Evolutionary conservation across 805 yeast genomes (phyloP).

Genomic region (Schwanniomyces polymorphus): DNA sequence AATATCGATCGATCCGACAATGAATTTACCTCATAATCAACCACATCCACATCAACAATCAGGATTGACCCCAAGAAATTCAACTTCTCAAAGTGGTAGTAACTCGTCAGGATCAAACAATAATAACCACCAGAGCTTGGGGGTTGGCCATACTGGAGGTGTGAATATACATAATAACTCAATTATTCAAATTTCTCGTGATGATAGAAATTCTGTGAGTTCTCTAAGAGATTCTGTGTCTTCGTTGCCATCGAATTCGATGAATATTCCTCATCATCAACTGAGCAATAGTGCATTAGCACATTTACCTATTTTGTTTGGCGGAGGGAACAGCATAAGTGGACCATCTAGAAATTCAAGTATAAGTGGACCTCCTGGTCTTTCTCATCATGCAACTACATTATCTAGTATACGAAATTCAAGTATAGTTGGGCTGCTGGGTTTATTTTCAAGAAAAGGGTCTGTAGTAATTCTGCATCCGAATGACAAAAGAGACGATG

Average conservation of each 20-base stretch:
- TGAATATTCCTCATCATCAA: constrained; percentile 49
- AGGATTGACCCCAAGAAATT: constrained; percentile 28
- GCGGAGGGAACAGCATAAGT: constrained; percentile 38
- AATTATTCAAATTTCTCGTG: constrained; percentile 40
- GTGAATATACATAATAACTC: constrained; percentile 33
- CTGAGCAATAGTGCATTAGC: constrained; percentile 37
- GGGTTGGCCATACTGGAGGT: constrained; percentile 28
- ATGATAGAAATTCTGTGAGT: constrained; percentile 36
- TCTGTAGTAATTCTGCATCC: constrained; percentile 37
- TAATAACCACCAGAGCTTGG: constrained; percentile 8
- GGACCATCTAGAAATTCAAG: constrained; percentile 42
- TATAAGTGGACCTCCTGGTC: constrained; percentile 35
- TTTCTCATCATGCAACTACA: constrained; percentile 32
- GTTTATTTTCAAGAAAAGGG: constrained; percentile 37
- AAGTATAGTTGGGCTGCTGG: constrained; percentile 29
- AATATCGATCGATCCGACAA: constrained; percentile 43
- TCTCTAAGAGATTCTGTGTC: constrained; percentile 39
- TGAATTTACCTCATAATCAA: constrained; percentile 45
- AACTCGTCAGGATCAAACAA: constrained; percentile 1
- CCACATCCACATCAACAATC: constrained; percentile 30
- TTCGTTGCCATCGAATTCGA: constrained; percentile 43
- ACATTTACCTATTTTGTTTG: constrained; percentile 43
- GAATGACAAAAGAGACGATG: constrained; percentile 26
- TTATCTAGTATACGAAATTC: constrained; percentile 43
- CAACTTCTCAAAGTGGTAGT: constrained; percentile 14